Evolutionary conservation across 495 filamentous ascomycete genomes (phyloP).

Genomic region (Hypoxylon cercidicola): DNA sequence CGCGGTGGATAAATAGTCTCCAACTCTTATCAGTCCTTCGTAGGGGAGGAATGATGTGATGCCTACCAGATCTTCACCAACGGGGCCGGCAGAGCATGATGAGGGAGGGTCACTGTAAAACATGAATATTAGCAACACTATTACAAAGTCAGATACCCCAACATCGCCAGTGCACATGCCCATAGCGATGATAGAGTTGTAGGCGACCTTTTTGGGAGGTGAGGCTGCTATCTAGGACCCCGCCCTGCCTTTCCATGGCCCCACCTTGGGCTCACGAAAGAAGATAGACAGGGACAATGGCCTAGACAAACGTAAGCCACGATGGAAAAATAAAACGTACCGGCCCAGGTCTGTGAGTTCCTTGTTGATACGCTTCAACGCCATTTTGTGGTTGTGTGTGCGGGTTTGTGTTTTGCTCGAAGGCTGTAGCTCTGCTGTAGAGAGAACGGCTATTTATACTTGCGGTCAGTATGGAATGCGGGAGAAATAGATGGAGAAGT

Average conservation of each 20-base stretch:
- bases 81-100: slow-evolving; percentile 96
- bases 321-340: slow-evolving; percentile 65
- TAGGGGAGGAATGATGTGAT: slow-evolving; percentile 32
- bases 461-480: slow-evolving; percentile 46
- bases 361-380: slow-evolving; percentile 99
- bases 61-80: slow-evolving; percentile 97
- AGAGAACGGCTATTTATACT: slow-evolving; percentile 42
- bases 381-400: slow-evolving; percentile 72
- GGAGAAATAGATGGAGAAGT: slow-evolving; percentile 41
- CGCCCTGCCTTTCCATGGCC: slow-evolving; percentile 45
- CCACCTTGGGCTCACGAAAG: slow-evolving; percentile 47
- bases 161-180: background rate
- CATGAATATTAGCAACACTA: slow-evolving; percentile 53
- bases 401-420: slow-evolving; percentile 32
- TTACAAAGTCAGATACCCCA: slow-evolving; percentile 4
- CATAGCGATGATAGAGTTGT: slow-evolving; percentile 1
- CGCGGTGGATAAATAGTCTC: slow-evolving; percentile 11
- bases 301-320: slow-evolving; percentile 17
- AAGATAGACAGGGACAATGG: slow-evolving; percentile 13
- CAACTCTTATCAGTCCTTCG: slow-evolving; percentile 31
- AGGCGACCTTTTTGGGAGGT: background rate
- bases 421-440: slow-evolving; percentile 42
- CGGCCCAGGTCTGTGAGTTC: slow-evolving; percentile 98
- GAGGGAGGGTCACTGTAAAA: slow-evolving; percentile 89
- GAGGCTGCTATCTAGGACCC: slow-evolving; percentile 41